These are phyloP conservation scores for Lentinus brumalis DNA, from an alignment of 768 basidiomycete species.

Conservation along the genomic window DNA sequence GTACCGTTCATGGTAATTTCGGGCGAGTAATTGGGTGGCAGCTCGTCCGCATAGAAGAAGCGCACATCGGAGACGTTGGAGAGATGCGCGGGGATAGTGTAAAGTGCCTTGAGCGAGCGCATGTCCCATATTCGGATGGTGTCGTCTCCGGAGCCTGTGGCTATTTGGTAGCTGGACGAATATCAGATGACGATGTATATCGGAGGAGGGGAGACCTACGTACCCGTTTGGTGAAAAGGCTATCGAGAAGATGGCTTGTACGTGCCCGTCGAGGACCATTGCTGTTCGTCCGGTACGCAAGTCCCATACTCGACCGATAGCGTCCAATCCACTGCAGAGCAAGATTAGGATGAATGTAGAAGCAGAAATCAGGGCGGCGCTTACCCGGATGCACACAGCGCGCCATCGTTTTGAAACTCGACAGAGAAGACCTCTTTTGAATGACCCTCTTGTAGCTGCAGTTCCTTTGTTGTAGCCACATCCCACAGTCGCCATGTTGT, in stretches of 20 bases:
- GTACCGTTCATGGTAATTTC: conserved; percentile 50
- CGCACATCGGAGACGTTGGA: conserved; percentile 94
- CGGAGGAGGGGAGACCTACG: neutral
- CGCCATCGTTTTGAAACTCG: conserved; percentile 96
- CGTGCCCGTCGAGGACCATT: conserved; percentile 97
- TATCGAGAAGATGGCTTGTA: conserved; percentile 87
- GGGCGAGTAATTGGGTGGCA: conserved; percentile 37
- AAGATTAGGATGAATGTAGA: neutral
- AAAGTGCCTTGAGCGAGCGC: conserved; percentile 87
- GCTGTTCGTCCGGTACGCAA: conserved; percentile 92
- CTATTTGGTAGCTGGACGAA: conserved; percentile 83
- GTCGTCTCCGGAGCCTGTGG: conserved; percentile 95
- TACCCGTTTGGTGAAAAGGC: conserved; percentile 97
- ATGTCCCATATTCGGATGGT: conserved; percentile 99
- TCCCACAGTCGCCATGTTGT: conserved; percentile 99
- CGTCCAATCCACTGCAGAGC: conserved; percentile 80
- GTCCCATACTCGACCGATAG: conserved; percentile 98
- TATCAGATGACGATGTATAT: neutral
- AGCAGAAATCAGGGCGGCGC: neutral
- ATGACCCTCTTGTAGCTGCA: conserved; percentile 94
- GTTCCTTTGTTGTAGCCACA: conserved; percentile 74
- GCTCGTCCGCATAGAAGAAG: conserved; percentile 79
- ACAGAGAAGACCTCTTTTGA: conserved; percentile 95
- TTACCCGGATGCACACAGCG: conserved; percentile 90
- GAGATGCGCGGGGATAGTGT: conserved; percentile 95